These are phyloP conservation scores for Diplodia scrobiculata DNA, from an alignment of 2,329 filamentous ascomycete genomes.

Conservation along the genomic window DNA sequence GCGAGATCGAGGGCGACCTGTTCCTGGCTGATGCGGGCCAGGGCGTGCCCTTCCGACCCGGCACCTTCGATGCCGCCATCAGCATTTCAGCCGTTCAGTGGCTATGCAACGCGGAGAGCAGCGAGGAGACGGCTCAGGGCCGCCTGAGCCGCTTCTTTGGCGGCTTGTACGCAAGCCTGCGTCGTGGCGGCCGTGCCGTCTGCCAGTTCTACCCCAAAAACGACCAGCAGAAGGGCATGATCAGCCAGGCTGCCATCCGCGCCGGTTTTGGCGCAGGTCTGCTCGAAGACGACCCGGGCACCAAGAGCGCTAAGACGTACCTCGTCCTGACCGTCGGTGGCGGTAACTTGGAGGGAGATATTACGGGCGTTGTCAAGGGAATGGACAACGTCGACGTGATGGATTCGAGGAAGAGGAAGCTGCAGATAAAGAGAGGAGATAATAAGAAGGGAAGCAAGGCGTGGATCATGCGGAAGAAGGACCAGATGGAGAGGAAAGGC, in stretches of 20 bases:
- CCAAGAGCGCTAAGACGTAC: conserved; percentile 96
- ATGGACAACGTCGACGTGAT: conserved; percentile 82
- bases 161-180: conserved; percentile 80
- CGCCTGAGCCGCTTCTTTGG: conserved; percentile 87
- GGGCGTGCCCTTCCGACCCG: conserved; percentile 88
- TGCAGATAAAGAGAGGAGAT: conserved; percentile 57
- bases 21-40: conserved; percentile 93
- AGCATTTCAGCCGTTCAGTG: conserved; percentile 97
- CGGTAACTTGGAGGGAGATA: conserved; percentile 66
- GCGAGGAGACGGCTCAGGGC: conserved; percentile 77
- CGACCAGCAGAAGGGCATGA: conserved; percentile 86
- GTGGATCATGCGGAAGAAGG: conserved; percentile 85
- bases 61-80: conserved; percentile 91
- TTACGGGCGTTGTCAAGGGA: conserved; percentile 83
- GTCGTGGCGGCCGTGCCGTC: conserved; percentile 82
- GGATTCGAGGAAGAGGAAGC: conserved; percentile 56
- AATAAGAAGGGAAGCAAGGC: conserved; percentile 79
- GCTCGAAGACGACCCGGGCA: conserved; percentile 91
- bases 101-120: conserved; percentile 93
- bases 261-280: conserved; percentile 95
- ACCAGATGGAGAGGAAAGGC: conserved; percentile 91
- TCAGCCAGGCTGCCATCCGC: conserved; percentile 83
- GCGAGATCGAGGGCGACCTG: conserved; percentile 91
- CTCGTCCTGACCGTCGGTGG: conserved; percentile 87
- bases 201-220: conserved; percentile 99